These are phyloP conservation scores for Ustilago bromivora DNA, from an alignment of 1,284 basidiomycete species.

Conservation along the genomic window DNA sequence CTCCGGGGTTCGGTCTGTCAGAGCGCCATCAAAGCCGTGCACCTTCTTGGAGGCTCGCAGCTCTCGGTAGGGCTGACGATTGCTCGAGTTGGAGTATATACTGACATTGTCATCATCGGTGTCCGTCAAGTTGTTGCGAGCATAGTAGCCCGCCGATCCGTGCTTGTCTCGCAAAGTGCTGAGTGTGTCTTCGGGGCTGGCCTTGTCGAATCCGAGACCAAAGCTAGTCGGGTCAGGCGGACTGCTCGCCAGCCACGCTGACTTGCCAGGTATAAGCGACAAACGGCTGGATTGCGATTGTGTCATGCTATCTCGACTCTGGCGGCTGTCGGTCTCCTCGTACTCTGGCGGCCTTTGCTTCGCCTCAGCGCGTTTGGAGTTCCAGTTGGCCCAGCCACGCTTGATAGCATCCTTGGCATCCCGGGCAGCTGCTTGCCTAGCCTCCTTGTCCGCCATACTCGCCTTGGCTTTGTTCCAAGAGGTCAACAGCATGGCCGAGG, in stretches of 20 bases:
- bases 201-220: slow-evolving; percentile 48
- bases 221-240: slow-evolving; percentile 51
- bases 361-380: slow-evolving; percentile 46
- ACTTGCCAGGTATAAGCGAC: slow-evolving; percentile 40
- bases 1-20: slow-evolving; percentile 10
- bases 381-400: slow-evolving; percentile 66
- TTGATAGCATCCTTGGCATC: slow-evolving; percentile 67
- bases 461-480: slow-evolving; percentile 65
- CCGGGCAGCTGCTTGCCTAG: slow-evolving; percentile 59
- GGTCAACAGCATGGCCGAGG: slow-evolving; percentile 39
- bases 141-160: slow-evolving; percentile 10
- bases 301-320: slow-evolving; percentile 27
- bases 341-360: slow-evolving; percentile 17
- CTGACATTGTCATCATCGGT: slow-evolving; percentile 50
- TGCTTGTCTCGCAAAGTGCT: slow-evolving; percentile 17
- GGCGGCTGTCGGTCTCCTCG: slow-evolving; percentile 5
- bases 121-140: slow-evolving; percentile 32
- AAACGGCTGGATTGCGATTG: slow-evolving; percentile 42
- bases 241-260: slow-evolving; percentile 51
- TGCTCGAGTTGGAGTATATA: slow-evolving; percentile 46
- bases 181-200: slow-evolving; percentile 39
- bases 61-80: slow-evolving; percentile 41
- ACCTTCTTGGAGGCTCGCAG: slow-evolving; percentile 40
- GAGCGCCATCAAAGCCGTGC: slow-evolving; percentile 31
- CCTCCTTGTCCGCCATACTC: slow-evolving; percentile 66